Evolutionary conservation across 2,329 filamentous ascomycete species (phyloP), one percentile per base, ranked within the genome.

Genomic region (Plenodomus biglobosus): DNA sequence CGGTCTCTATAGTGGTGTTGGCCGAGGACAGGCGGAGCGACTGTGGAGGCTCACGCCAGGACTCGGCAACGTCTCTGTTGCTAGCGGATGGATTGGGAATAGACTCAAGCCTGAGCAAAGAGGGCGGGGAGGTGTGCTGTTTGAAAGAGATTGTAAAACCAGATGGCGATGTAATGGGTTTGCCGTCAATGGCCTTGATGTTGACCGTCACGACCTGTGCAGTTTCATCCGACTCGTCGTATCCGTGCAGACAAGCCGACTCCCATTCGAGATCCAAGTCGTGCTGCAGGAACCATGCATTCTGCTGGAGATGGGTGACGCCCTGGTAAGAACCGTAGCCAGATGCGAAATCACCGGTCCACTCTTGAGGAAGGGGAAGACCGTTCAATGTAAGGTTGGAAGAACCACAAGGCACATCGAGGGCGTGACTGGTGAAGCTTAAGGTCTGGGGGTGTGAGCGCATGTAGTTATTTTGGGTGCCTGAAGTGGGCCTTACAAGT

Each of bases 301-400:
- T 60, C 61, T 66, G 60, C 47, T 63, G 50, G 46, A 65, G 53
- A 42, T 65, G 55, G 50, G 66, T 54, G 24, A 64, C 52, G 38
- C 59, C 62, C 42, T 59, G 47, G 59, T 69, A 62, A 27, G 63
- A 64, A 30, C 66, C 72, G 18, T 63, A 64, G 22, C 70, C 72
- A 35, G 61, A 61, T 30, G 68, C 70, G 48, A 65, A 59, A 52
- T 70, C 63, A 55, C 69, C 70, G 46, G 64, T 56, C 69, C 70
- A 73, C 58, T 71, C 58, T 50, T 73, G 68, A 24, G 65, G 62
- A 21, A 74, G 65, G 44, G 63, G 57, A 19, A 70, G 53, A 46
- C 70, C 72, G 58, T 77, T 76, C 48, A 77, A 55, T 15, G 71
- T 70, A 51, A 77, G 61, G 65, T 76, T 74, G 34, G 70, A 68